Evolutionary conservation across 2,329 filamentous ascomycete species (phyloP).

Genomic region (Leptodontidium sp.): DNA sequence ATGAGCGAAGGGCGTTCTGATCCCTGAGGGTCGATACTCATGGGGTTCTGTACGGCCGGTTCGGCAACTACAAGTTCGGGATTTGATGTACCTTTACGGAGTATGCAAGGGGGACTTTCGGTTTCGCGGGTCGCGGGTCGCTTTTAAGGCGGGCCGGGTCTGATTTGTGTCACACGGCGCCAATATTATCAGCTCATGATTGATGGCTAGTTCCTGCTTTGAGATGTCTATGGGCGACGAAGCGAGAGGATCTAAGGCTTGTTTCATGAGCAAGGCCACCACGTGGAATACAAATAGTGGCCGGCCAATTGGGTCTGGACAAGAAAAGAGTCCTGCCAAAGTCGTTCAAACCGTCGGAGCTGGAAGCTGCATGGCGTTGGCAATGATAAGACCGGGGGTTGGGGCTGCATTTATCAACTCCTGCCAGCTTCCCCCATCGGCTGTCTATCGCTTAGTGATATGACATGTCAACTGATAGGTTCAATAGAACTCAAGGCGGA

Average conservation of each 20-base stretch:
- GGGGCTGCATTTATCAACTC: neutral
- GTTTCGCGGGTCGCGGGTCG: neutral
- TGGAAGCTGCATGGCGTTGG: neutral
- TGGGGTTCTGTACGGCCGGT: neutral
- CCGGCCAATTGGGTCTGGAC: neutral
- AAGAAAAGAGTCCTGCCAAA: neutral
- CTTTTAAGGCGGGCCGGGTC: neutral
- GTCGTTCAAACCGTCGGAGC: no score
- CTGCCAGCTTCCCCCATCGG: neutral
- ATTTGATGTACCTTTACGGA: neutral
- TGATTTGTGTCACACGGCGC: neutral
- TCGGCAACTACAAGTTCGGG: neutral
- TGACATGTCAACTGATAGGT: neutral
- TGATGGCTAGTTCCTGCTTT: neutral
- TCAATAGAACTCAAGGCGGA: no score
- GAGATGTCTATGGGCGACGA: neutral
- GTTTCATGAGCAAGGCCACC: neutral
- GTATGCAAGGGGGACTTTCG: neutral
- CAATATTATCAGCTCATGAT: neutral
- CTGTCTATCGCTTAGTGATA: neutral
- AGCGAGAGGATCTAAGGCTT: neutral
- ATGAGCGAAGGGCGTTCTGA: neutral
- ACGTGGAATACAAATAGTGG: neutral
- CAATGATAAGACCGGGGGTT: neutral
- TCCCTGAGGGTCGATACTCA: neutral